Conservation (phyloP, 768 basidiomycete species). For the Auricularia sp. region DNA sequence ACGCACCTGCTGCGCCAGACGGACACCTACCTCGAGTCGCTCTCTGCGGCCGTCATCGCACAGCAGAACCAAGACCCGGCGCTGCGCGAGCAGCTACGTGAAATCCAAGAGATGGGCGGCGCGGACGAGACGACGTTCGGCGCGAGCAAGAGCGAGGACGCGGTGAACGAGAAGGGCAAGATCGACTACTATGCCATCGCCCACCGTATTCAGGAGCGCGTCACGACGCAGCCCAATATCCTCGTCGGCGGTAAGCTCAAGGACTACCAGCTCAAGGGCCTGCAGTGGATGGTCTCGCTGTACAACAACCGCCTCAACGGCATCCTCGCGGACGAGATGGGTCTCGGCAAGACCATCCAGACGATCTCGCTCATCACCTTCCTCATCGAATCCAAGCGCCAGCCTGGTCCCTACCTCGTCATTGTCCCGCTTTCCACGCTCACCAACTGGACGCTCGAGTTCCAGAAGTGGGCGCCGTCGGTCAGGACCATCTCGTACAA, state of each 20-base stretch:
- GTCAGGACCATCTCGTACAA: constrained; percentile 81
- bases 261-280: constrained; percentile 88
- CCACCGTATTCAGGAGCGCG: constrained; percentile 81
- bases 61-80: constrained; percentile 67
- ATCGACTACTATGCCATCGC: constrained; percentile 96
- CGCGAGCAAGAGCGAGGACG: constrained; percentile 58
- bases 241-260: constrained; percentile 85
- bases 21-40: constrained; percentile 86
- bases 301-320: constrained; percentile 95
- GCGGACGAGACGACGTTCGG: constrained; percentile 87
- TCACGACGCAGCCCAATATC: constrained; percentile 61
- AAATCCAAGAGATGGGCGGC: constrained; percentile 55
- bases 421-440: constrained; percentile 93
- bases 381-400: constrained; percentile 83
- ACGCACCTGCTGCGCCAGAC: constrained; percentile 93
- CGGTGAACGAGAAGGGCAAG: constrained; percentile 46
- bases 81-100: constrained; percentile 31
- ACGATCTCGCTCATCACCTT: constrained; percentile 93
- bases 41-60: constrained; percentile 85
- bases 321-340: constrained; percentile 94
- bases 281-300: constrained; percentile 98
- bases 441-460: constrained; percentile 96
- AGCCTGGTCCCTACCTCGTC: constrained; percentile 91
- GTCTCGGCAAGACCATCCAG: constrained; percentile 92
- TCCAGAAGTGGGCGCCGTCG: constrained; percentile 90